Evolutionary conservation across 2,329 filamentous ascomycete genomes (phyloP), one percentile per base, ranked within the genome.

Genomic region (Neopestalotiopsis sp.): DNA sequence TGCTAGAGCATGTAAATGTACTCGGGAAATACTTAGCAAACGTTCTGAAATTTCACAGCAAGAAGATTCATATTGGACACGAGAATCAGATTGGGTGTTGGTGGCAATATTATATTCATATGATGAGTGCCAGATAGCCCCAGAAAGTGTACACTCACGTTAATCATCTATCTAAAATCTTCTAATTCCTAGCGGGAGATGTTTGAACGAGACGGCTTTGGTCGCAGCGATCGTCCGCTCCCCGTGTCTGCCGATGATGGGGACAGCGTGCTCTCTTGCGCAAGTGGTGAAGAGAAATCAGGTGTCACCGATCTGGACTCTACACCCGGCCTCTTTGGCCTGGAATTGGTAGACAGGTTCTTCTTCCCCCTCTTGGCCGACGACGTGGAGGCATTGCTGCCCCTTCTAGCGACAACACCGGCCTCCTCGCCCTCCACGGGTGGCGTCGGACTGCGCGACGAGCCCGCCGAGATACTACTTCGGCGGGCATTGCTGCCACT

Each of bases 271-370:
- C 82, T 86, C 72, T 86, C 86, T 65, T 80, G 81, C 6, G 85
- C 84, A 69, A 89, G 75, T 3, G 87, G 87, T 3, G 87, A 89
- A 4, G 87, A 81, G 20, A 82, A 81, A 57, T 89, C 87, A 0
- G 87, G 87, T 3, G 87, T 88, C 2, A 86, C 81, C 4, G 86
- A 88, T 65, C 87, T 79, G 4, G 84, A 85, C 61, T 89, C 86
- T 4, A 80, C 79, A 0, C 81, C 81, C 0, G 83, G 77, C 42
- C 86, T 81, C 74, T 82, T 85, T 20, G 82, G 73, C 70, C 81
- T 82, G 24, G 82, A 78, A 38, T 78, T 76, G 13, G 78, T 74
- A 5, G 84, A 81, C 10, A 82, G 76, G 58, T 82, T 79, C 79
- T 87, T 88, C 79, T 86, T 88, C 49, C 86, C 80, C 67, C 85